These are phyloP conservation scores for Nannochloropsis salina DNA, from an alignment of 108 stramenopile genomes.

Conservation along the genomic window DNA sequence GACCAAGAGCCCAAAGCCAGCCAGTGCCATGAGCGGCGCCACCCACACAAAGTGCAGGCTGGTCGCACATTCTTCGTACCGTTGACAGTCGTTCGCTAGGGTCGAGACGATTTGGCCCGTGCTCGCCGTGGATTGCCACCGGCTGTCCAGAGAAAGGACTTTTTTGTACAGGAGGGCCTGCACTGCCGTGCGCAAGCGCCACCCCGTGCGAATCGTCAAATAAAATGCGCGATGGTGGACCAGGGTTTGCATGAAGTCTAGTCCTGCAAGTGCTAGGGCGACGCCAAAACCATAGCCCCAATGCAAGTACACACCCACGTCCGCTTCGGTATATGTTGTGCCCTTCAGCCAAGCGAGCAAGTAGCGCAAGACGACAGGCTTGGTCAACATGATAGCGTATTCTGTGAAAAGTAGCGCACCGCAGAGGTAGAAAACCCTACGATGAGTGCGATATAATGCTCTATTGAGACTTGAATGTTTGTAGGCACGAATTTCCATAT, in stretches of 20 bases:
- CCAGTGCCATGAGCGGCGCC: not conserved
- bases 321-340: not conserved
- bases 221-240: not conserved
- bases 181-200: not conserved
- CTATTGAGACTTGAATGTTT: not conserved
- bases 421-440: constrained; percentile 10
- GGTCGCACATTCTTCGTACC: not conserved
- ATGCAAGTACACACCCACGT: not conserved
- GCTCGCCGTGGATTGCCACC: not conserved
- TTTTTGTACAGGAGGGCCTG: constrained; percentile 4
- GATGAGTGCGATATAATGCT: not conserved
- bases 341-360: not conserved
- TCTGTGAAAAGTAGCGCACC: constrained; percentile 5
- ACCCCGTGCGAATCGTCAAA: not conserved
- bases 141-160: not conserved
- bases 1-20: not conserved
- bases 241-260: not conserved
- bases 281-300: not conserved
- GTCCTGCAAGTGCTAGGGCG: not conserved
- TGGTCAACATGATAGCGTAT: not conserved
- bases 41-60: constrained; percentile 7
- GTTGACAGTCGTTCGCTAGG: not conserved
- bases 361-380: constrained; percentile 12
- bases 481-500: not conserved
- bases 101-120: not conserved